These are phyloP conservation scores for Heliamphora pulchella DNA, from an alignment of 179 eudicot genomes.

Conservation along the genomic window DNA sequence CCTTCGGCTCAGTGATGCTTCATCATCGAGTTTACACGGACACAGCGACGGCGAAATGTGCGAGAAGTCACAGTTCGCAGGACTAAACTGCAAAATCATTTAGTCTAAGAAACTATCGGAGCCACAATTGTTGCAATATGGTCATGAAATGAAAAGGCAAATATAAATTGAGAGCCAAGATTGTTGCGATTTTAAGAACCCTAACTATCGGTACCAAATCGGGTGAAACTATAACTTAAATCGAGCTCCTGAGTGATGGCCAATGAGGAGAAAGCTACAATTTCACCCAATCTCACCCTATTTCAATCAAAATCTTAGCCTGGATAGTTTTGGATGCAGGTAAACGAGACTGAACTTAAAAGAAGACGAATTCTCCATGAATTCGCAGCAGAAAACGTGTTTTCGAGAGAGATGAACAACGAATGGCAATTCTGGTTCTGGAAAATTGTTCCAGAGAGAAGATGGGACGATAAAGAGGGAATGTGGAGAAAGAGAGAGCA, in stretches of 20 bases:
- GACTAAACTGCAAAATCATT: slow-evolving; percentile 32
- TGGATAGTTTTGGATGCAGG: neutral
- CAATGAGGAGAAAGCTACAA: neutral
- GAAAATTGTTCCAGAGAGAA: neutral
- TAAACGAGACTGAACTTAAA: neutral
- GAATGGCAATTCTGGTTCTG: too few species aligned
- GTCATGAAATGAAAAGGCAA: slow-evolving; percentile 11
- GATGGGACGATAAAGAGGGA: neutral
- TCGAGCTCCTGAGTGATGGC: neutral
- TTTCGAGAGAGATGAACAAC: neutral
- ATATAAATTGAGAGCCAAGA: neutral
- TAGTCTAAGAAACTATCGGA: slow-evolving; percentile 6
- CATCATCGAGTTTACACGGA: slow-evolving; percentile 24
- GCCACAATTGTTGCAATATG: neutral
- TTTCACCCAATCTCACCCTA: neutral
- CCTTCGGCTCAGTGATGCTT: neutral
- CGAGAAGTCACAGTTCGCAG: slow-evolving; percentile 14
- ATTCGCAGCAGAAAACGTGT: neutral
- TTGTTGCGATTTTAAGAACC: neutral
- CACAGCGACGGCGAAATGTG: slow-evolving; percentile 17
- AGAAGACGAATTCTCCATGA: neutral
- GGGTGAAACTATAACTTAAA: neutral
- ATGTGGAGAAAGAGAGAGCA: neutral
- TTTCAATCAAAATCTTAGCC: neutral
- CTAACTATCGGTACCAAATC: too few species aligned